Percentiles rank a stretch among this genome's conserved stretches.
Evolutionary conservation across 805 yeast species (phyloP).

Genomic region (Zygotorulaspora sp.): DNA sequence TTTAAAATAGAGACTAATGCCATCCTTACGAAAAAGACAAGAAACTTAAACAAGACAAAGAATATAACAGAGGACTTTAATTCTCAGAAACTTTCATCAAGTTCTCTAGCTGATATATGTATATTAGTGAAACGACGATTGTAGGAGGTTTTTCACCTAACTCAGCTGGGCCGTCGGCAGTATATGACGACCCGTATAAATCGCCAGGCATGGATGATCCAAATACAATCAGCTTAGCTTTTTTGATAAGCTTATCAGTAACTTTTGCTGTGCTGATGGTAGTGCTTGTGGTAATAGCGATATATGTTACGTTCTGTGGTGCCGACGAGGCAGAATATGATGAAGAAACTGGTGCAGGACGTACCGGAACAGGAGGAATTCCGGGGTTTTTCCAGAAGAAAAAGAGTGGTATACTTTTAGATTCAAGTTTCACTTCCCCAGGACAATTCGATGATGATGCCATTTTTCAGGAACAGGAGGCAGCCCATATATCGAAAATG

Average conservation of each 20-base stretch:
- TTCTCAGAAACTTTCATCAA: too few species aligned
- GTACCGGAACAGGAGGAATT: conserved; percentile 14
- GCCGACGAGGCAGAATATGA: conserved; percentile 34
- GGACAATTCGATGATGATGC: conserved; percentile 31
- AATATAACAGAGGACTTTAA: too few species aligned
- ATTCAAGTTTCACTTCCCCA: conserved; percentile 29
- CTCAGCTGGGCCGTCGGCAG: too few species aligned
- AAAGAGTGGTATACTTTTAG: conserved; percentile 27
- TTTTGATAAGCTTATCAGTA: conserved; percentile 33
- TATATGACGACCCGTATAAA: conserved; percentile 19
- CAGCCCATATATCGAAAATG: conserved; percentile 28
- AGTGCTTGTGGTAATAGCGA: conserved; percentile 28
- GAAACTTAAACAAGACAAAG: too few species aligned
- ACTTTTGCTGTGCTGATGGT: conserved; percentile 35
- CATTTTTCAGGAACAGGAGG: conserved; percentile 23
- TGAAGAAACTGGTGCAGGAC: conserved; percentile 26
- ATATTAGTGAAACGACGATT: too few species aligned
- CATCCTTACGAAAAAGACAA: too few species aligned
- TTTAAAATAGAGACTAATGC: too few species aligned
- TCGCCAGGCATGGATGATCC: conserved; percentile 27
- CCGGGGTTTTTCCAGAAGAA: conserved; percentile 27
- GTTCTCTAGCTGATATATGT: too few species aligned
- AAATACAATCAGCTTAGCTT: conserved; percentile 33
- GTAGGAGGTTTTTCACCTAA: background rate
- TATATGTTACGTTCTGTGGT: conserved; percentile 34